Evolutionary conservation across 1,139 yeast species (phyloP), one percentile per base, ranked within the genome.

Genomic region (Ogataea hybrid): DNA sequence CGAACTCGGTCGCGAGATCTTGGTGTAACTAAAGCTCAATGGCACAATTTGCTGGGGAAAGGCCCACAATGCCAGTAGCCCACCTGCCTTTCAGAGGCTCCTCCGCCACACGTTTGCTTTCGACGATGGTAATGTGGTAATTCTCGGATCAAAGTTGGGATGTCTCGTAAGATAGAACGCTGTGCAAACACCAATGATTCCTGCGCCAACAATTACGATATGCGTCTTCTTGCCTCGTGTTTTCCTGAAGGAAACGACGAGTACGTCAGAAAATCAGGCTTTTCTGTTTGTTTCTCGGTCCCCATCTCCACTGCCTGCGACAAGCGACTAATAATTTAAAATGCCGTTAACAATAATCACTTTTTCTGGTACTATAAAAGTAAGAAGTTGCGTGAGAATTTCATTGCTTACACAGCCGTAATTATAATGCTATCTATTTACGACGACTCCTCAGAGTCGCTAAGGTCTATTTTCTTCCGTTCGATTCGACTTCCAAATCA

Each of bases 1-100:
- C 75, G 62, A 80, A 86, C 62, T 80, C 73, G 49, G 83, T 81
- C 6, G 95, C 78, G 40, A 92, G 71, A 48, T 89, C 84, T 57
- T 85, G 89, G 66, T 92, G 98, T 49, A 92, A 72, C 50, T 78
- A 65, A 89, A 92, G 35, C 95, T 84, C 43, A 92, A 70, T 1
- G 96, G 95, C 5, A 90, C 97, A 41, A 92, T 80, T 62, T 88
- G 96, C 57, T 85, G 90, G 1, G 98, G 98, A 62, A 92, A 92
- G 0, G 97, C 97, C 95, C 97, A 89, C 32, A 86, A 73, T 1
- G 97, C 97, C 43, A 92, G 67, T 38, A 92, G 69, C 0, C 98
- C 98, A 30, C 98, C 98, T 3, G 98, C 98, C 57, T 92, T 92
- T 43, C 98, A 30, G 90, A 80, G 14, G 98, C 98, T 30, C 97